These are phyloP conservation scores for Chaetoceros muelleri DNA, from an alignment of 108 stramenopile species.

Conservation along the genomic window DNA sequence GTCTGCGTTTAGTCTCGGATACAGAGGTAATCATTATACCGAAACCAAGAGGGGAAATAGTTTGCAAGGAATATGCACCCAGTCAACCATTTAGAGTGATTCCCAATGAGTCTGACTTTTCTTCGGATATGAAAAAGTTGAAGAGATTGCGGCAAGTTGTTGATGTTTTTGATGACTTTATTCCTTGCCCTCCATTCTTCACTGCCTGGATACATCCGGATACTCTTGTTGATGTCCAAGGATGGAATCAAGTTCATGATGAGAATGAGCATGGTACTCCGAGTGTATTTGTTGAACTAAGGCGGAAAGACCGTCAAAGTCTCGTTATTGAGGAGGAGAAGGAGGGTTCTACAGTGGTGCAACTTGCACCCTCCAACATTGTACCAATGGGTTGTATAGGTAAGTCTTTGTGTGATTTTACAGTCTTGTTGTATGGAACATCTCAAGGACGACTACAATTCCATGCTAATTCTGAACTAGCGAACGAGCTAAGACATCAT, in stretches of 20 bases:
- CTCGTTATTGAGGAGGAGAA: conserved; percentile 6
- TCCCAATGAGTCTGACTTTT: conserved; percentile 15
- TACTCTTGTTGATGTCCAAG: conserved; percentile 18
- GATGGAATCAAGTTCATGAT: conserved; percentile 3
- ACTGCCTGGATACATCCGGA: conserved; percentile 15
- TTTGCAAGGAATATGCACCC: background rate
- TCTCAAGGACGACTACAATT: conserved; percentile 12
- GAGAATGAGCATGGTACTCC: background rate
- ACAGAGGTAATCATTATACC: conserved; percentile 64
- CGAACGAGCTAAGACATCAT: background rate
- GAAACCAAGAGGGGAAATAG: conserved; percentile 28
- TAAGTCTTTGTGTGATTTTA: conserved; percentile 2
- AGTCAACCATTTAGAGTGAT: conserved; percentile 12
- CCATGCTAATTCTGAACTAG: conserved; percentile 47
- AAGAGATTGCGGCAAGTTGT: background rate
- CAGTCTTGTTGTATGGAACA: background rate
- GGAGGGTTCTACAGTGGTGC: background rate
- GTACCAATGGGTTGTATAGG: conserved; percentile 7
- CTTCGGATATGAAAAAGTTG: conserved; percentile 1
- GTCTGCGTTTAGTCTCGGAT: conserved; percentile 43
- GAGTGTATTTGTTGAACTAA: background rate
- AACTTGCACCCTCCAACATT: background rate
- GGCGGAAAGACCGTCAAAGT: background rate
- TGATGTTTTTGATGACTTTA: conserved; percentile 7
- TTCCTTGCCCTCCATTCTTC: conserved; percentile 7